These are phyloP conservation scores for Moesziomyces aphidis DNA, from an alignment of 1,284 basidiomycete species.

Conservation along the genomic window DNA sequence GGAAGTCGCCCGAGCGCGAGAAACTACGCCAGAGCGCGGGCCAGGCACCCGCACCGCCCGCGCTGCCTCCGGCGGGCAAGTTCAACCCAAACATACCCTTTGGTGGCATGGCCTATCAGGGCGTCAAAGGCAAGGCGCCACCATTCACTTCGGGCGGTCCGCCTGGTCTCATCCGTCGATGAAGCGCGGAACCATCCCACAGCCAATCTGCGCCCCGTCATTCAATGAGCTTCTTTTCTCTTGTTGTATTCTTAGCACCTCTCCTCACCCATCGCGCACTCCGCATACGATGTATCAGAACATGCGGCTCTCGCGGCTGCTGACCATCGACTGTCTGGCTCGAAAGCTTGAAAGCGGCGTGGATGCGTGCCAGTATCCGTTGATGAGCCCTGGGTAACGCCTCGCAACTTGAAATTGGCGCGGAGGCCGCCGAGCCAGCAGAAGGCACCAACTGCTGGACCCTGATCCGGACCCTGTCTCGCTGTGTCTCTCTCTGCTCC, in stretches of 20 bases:
- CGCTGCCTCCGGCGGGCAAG: background rate
- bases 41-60: slow-evolving; percentile 11
- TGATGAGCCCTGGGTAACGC: too few relatives aligned
- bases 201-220: too few relatives aligned
- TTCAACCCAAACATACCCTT: slow-evolving; percentile 28
- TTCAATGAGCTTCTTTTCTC: slow-evolving; percentile 7
- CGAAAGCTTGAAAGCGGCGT: too few relatives aligned
- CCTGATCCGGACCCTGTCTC: background rate
- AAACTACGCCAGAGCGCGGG: slow-evolving; percentile 27
- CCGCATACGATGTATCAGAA: background rate
- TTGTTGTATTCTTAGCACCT: slow-evolving; percentile 35
- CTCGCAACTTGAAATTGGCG: too few relatives aligned
- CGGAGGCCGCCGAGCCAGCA: too few relatives aligned
- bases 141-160: slow-evolving; percentile 31
- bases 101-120: slow-evolving; percentile 46
- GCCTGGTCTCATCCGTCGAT: slow-evolving; percentile 29
- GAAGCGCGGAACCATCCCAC: background rate
- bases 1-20: slow-evolving; percentile 56
- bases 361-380: too few relatives aligned
- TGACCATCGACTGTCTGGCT: too few relatives aligned
- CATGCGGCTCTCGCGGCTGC: too few relatives aligned
- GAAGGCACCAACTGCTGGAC: background rate
- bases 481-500: background rate
- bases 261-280: background rate
- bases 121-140: slow-evolving; percentile 41